Evolutionary conservation across 441 rosid species (phyloP).

Genomic region (Theobroma grandiflorum): DNA sequence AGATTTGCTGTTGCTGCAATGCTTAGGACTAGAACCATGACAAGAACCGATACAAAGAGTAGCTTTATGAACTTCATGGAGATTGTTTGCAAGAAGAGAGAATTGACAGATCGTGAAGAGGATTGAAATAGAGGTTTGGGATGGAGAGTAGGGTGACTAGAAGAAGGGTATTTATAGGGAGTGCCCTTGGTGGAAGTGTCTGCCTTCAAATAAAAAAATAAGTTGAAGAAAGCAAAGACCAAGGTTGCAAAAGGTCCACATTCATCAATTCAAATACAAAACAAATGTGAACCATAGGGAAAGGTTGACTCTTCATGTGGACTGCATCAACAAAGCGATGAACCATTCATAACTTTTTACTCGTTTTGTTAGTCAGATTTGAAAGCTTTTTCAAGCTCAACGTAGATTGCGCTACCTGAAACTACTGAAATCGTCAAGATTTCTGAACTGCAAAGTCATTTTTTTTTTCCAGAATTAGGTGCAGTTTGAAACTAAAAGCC

Average conservation of each 20-base stretch:
- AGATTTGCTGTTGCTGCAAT: not conserved
- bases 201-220: not conserved
- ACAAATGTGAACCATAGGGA: not conserved
- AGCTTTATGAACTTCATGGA: not conserved
- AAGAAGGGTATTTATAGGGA: conserved; percentile 17
- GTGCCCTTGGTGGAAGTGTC: conserved; percentile 11
- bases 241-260: not conserved
- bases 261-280: not conserved
- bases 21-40: conserved; percentile 3
- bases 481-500: not conserved
- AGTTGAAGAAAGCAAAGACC: not conserved
- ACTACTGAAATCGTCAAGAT: not conserved
- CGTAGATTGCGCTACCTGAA: not conserved
- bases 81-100: not conserved
- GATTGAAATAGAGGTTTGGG: not conserved
- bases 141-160: not conserved
- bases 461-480: not conserved
- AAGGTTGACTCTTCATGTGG: not conserved
- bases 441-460: not conserved
- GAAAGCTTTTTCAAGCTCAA: not conserved
- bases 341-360: not conserved
- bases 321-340: not conserved
- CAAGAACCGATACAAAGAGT: not conserved
- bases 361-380: not conserved
- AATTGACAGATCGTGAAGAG: not conserved